Evolutionary conservation across 768 basidiomycete species (phyloP).

Genomic region (Boletus reticulatus): DNA sequence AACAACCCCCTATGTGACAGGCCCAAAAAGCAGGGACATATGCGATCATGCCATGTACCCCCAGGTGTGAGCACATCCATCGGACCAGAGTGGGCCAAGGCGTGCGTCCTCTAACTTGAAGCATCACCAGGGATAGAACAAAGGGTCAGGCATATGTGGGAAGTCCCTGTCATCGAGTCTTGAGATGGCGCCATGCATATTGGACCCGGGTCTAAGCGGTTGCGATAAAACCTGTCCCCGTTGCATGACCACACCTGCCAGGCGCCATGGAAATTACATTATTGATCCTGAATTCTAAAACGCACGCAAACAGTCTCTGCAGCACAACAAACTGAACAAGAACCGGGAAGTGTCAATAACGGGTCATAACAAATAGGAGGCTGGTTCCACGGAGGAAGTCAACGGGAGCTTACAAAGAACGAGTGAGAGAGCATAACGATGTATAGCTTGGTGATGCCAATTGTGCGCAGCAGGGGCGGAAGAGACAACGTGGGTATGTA

Average conservation of each 20-base stretch:
- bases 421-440: slow-evolving; percentile 28
- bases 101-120: too few species aligned
- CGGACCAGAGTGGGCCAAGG: too few species aligned
- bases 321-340: slow-evolving; percentile 11
- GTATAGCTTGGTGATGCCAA: slow-evolving; percentile 18
- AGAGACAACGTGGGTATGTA: slow-evolving; percentile 21
- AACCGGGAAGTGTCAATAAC: slow-evolving; percentile 19
- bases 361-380: slow-evolving; percentile 19
- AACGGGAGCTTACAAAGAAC: slow-evolving; percentile 17
- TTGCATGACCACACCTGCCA: slow-evolving; percentile 1
- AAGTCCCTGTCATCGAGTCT: too few species aligned
- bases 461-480: slow-evolving; percentile 19
- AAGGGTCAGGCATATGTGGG: neutral
- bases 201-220: neutral
- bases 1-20: too few species aligned
- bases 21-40: too few species aligned
- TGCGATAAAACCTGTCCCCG: neutral
- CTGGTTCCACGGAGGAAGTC: slow-evolving; percentile 12
- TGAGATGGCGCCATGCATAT: too few species aligned
- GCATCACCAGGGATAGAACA: too few species aligned
- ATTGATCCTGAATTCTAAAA: slow-evolving; percentile 6
- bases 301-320: slow-evolving; percentile 7
- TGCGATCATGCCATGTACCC: too few species aligned
- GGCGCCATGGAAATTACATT: slow-evolving; percentile 21
- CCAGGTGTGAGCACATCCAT: too few species aligned